Base-by-base conservation (phyloP, 73 alveolate species). In the Blepharisma stoltei region DNA sequence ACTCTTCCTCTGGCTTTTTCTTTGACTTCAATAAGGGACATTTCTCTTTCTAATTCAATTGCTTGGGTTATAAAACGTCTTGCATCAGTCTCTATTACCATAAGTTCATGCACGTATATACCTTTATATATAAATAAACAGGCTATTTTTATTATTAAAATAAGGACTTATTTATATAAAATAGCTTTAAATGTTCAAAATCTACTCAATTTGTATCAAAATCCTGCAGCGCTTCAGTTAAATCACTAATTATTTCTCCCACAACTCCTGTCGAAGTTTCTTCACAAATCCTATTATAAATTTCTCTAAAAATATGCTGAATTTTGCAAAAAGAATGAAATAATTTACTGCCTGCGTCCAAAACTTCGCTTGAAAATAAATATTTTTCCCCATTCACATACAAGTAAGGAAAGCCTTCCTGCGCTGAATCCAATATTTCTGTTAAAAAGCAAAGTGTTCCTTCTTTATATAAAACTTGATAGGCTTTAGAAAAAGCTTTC, bases 381-480 rank as follows among this genome's bases (percentile, higher is more conserved):
- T 93, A 96, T 86, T 94, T 95, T 71, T 94, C 98, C 6, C 97
- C 97, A 87, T 96, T 96, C 54, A 96, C 98, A 80, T 92, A 88
- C 67, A 96, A 77, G 86, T 86, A 94, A 20, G 98, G 97, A 75
- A 94, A 94, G 5, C 96, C 97, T 90, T 96, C 98, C 67, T 96
- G 92, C 21, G 99, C 99, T 60, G 97, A 88, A 79, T 94, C 98
- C n/a, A 96, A 90, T 20, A 96, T 96, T 86, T 94, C 99, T 20
- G 98, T 90, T 73, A 94, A 87, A 85, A 92, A 96, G 66, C 98
- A 83, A 46, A 92, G 83, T 54, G 90, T 67, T 54, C 91, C 95
- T 78, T 96, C 98, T 68, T 90, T 92, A 82, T 92, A 96, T 45
- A 94, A 86, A 45, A 92, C 92, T 70, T 81, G 85, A 78, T 94